phyloP scores from a whole-genome alignment of 2,329 filamentous ascomycete genomes.

The Colletotrichum sp. region DNA sequence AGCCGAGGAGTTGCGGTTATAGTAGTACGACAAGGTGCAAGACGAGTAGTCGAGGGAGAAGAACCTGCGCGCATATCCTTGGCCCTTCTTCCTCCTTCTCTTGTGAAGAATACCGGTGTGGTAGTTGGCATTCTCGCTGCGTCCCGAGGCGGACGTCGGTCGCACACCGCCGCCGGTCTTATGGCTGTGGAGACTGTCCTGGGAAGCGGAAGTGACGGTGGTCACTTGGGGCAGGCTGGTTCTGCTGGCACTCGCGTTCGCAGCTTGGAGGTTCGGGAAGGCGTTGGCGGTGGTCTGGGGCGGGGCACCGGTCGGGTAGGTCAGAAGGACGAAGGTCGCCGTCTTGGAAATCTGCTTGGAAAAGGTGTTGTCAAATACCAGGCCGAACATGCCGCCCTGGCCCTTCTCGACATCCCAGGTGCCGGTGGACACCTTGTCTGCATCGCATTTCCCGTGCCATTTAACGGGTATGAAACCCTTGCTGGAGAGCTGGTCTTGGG shows the following conservation, averaged over 20 bases:
- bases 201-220: constrained; percentile 55
- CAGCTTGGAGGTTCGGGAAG: constrained; percentile 62
- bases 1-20: constrained; percentile 90
- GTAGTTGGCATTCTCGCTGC: constrained; percentile 63
- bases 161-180: constrained; percentile 39
- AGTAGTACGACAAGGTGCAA: constrained; percentile 95
- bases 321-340: constrained; percentile 91
- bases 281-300: constrained; percentile 74
- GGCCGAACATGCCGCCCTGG: constrained; percentile 90
- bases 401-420: constrained; percentile 78
- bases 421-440: constrained; percentile 92
- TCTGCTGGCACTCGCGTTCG: constrained; percentile 41
- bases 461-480: constrained; percentile 74
- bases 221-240: constrained; percentile 56
- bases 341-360: constrained; percentile 95
- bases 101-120: constrained; percentile 89
- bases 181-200: constrained; percentile 66
- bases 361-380: constrained; percentile 99
- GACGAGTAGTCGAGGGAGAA: constrained; percentile 96
- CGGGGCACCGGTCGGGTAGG: constrained; percentile 83
- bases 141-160: constrained; percentile 55
- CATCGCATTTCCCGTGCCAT: constrained; percentile 95
- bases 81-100: constrained; percentile 88
- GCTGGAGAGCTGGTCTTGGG: constrained; percentile 67
- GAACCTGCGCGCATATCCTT: constrained; percentile 91